Evolutionary conservation across 495 filamentous ascomycete species (phyloP), one percentile per base, ranked within the genome.

Genomic region (Penicillium diatomitis): DNA sequence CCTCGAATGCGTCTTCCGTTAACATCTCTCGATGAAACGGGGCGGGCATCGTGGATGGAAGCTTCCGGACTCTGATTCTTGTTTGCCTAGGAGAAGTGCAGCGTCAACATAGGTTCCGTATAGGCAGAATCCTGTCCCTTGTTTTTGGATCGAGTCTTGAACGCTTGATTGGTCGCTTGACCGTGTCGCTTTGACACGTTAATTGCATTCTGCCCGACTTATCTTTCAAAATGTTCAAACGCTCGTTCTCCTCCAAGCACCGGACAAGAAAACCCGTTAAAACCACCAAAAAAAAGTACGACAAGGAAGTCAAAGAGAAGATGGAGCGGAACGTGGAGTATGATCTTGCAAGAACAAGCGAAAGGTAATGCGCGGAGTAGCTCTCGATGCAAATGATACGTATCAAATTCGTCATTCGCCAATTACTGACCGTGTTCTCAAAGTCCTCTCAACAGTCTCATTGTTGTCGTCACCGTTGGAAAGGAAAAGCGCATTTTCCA

Each of bases 391-490:
- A 20, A 20, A 20, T 20, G 20, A 20, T 20, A 20, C 20, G 20
- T 20, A 20, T 20, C 20, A 20, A 20, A 20, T 20, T 20, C 20
- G 47, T 41, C 48, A 47, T 50, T 49, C 50, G 56, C 4, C n/a
- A 58, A 51, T 62, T 64, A 33, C 54, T 59, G 41, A 29, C 31
- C 49, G 20, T 47, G 5, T 43, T n/a, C 31, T 38, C 43, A 39
- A 61, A 83, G 79, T 64, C 74, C 74, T 56, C 73, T 83, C 64
- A 75, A 82, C 50, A 88, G 85, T 53, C 83, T 87, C 54, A 91
- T 95, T 67, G 71, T 95, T 63, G 91, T 88, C 45, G 71, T 95
- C 58, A 76, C 85, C 57, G 83, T 95, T 55, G 88, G 90, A 33
- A 70, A 66, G 42, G 88, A 94, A 51, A 80, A 83, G 63, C 85